These are phyloP conservation scores for Posidonia oceanica DNA, from an alignment of 116 monocot genomes.

Conservation along the genomic window DNA sequence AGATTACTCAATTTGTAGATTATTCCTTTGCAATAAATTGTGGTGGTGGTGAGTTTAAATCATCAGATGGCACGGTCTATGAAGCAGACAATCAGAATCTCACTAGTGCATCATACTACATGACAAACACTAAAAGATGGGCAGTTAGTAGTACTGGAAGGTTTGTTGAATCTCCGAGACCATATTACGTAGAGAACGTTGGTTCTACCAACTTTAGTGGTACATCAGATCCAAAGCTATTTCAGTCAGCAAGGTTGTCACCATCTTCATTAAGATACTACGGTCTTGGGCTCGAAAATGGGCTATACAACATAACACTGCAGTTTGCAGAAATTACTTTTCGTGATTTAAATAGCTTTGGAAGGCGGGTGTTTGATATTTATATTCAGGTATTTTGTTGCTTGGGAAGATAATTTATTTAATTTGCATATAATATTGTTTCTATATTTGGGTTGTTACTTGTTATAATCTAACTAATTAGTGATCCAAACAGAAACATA, in stretches of 20 bases:
- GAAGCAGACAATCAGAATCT: constrained; percentile 45
- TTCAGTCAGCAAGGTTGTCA: constrained; percentile 53
- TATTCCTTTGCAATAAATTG: constrained; percentile 64
- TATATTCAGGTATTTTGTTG: constrained; percentile 45
- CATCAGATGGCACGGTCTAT: constrained; percentile 42
- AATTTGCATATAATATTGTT: too few relatives aligned
- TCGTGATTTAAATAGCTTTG: constrained; percentile 26
- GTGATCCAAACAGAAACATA: too few relatives aligned
- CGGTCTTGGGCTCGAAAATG: constrained; percentile 71
- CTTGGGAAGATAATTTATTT: neutral
- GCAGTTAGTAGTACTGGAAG: constrained; percentile 62
- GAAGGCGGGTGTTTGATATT: constrained; percentile 58
- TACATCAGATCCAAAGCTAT: constrained; percentile 45
- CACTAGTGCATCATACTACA: constrained; percentile 61
- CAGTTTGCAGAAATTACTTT: constrained; percentile 44
- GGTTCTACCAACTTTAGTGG: constrained; percentile 32
- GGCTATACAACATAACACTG: constrained; percentile 43
- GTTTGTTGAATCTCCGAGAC: constrained; percentile 26
- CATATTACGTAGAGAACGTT: constrained; percentile 21
- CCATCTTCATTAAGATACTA: constrained; percentile 79
- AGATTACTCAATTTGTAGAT: constrained; percentile 26
- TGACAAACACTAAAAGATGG: constrained; percentile 45
- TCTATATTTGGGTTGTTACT: too few relatives aligned
- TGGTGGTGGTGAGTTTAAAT: constrained; percentile 40
- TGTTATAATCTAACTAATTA: too few relatives aligned